These are phyloP conservation scores for Ceratobasidium sp. DNA, from an alignment of 1,284 basidiomycete genomes.

Conservation along the genomic window DNA sequence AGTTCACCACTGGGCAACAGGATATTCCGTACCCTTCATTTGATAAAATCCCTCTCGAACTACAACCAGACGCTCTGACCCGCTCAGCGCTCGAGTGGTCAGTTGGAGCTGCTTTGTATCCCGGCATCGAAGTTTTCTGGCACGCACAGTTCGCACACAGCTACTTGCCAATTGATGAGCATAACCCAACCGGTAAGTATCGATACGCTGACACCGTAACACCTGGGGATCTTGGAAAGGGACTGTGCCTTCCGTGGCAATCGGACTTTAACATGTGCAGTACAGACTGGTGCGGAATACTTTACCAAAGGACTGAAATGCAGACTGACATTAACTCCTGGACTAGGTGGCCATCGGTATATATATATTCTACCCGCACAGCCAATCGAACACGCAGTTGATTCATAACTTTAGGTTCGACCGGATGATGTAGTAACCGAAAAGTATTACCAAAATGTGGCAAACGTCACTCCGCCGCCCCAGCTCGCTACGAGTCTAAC, in stretches of 20 bases:
- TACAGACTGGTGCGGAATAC: constrained; percentile 41
- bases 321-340: neutral
- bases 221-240: constrained; percentile 32
- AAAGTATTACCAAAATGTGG: constrained; percentile 18
- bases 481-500: constrained; percentile 18
- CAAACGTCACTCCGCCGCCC: neutral
- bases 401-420: constrained; percentile 34
- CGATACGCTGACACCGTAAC: constrained; percentile 24
- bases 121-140: constrained; percentile 53
- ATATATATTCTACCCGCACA: no score
- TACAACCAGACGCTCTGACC: constrained; percentile 54
- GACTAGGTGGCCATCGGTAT: constrained; percentile 45
- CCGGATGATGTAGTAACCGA: constrained; percentile 44
- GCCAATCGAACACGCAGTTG: neutral
- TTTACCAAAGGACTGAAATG: neutral
- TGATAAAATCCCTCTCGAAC: constrained; percentile 49
- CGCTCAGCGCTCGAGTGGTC: constrained; percentile 56
- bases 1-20: constrained; percentile 50
- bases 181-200: constrained; percentile 24
- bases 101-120: constrained; percentile 58
- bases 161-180: constrained; percentile 1
- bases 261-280: constrained; percentile 44
- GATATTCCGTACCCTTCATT: neutral
- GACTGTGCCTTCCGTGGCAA: constrained; percentile 43
- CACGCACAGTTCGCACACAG: constrained; percentile 12